A percentile compares a stretch with the other conserved stretches of the same genome.
Evolutionary conservation across 1,139 yeast genomes (phyloP).

Genomic region (Suhomyces terraborum): DNA sequence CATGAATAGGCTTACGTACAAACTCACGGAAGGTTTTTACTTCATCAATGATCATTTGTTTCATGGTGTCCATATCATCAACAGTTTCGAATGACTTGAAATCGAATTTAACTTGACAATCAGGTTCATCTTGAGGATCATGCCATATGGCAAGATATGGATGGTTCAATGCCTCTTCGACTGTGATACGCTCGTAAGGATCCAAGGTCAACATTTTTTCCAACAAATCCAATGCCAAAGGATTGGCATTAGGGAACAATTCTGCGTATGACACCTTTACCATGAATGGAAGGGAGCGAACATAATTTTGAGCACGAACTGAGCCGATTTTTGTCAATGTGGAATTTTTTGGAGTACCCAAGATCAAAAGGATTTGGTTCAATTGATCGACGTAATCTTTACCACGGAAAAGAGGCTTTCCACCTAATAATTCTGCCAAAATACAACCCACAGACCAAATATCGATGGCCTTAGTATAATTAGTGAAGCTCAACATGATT

Average conservation of each 20-base stretch:
- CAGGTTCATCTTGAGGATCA: conserved; percentile 93
- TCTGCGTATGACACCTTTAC: conserved; percentile 75
- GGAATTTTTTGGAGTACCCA: conserved; percentile 90
- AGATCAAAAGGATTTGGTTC: conserved; percentile 77
- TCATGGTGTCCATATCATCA: conserved; percentile 78
- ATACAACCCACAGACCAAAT: conserved; percentile 98
- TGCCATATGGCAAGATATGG: conserved; percentile 94
- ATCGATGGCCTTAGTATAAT: conserved; percentile 93
- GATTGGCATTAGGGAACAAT: conserved; percentile 82
- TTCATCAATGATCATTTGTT: conserved; percentile 76
- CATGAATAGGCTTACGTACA: conserved; percentile 76
- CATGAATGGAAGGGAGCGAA: conserved; percentile 80
- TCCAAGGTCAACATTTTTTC: conserved; percentile 84
- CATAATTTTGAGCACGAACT: conserved; percentile 88
- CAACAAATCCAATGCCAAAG: conserved; percentile 80
- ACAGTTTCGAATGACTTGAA: conserved; percentile 82
- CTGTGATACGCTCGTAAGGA: conserved; percentile 84
- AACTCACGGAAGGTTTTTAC: conserved; percentile 77
- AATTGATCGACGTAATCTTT: conserved; percentile 95
- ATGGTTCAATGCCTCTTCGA: conserved; percentile 84
- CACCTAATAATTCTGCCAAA: conserved; percentile 88
- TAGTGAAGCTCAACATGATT: conserved; percentile 89
- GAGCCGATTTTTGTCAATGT: conserved; percentile 85
- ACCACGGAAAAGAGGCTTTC: conserved; percentile 90
- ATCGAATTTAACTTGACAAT: conserved; percentile 79